Base-by-base conservation (phyloP, 164 flowering plant species). In the Protea cynaroides region DNA sequence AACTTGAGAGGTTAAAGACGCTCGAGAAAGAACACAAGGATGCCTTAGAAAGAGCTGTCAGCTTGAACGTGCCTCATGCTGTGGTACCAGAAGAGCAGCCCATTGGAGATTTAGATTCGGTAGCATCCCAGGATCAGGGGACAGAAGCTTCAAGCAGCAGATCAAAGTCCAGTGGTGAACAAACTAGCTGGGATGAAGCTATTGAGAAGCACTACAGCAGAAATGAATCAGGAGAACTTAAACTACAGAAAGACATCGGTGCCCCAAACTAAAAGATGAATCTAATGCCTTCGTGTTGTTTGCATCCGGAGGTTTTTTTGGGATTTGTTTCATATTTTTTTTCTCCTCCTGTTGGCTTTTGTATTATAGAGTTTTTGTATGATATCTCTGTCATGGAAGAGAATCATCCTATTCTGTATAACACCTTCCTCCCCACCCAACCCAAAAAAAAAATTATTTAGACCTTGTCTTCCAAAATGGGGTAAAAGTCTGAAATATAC, bases 31-130 rank as follows among this genome's bases (percentile, higher is more conserved):
- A 94, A 69, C 97, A 89, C 81, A 88, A 76, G 69, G 99, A 85
- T 71, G 97, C 97, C 43, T 46, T 94, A 67, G 90, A 94, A 56
- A 83, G 85, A 76, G 97, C 97, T n/a, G 85, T 88, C 7, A 82
- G 85, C 70, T 69, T 94, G 67, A 86, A 91, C 46, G 76, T 94
- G 36, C 97, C 99, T 51, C 86, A 91, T 63, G 95, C 95, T 12
- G 81, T 72, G 24, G 15, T 72, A 22, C 11, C 59, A 52, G 81
- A 71, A 25, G 79, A 74, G 7, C 69, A 77, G 56, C 60, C 71
- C 47, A 36, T 65, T 5, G 69, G 55, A 13, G 70, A 72, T 25
- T 21, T 52, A 22, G 71, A 55, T 21, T 55, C 18, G 44, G 79
- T 58, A 53, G 58, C 64, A 47, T 55, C 68, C 8, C 55, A 61